Evolutionary conservation across 2,329 filamentous ascomycete species (phyloP).

Genomic region (Ascocoryne sarcoides): DNA sequence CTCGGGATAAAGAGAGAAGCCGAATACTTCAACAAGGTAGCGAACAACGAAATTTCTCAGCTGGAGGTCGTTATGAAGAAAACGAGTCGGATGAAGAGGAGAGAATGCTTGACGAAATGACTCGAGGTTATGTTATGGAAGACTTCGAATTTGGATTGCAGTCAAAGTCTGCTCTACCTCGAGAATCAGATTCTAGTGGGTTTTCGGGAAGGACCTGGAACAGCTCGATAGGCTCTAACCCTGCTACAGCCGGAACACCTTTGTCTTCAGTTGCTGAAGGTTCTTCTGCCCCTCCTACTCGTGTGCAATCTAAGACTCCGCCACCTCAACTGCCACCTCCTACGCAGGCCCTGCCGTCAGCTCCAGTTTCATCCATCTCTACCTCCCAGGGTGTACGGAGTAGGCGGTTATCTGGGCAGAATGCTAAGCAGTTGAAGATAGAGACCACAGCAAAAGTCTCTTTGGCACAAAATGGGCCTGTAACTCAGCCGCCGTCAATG

Average conservation of each 20-base stretch:
- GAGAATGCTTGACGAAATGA: conserved; percentile 78
- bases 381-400: conserved; percentile 52
- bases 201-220: conserved; percentile 74
- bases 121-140: conserved; percentile 70
- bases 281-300: conserved; percentile 21
- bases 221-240: conserved; percentile 66
- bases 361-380: conserved; percentile 38
- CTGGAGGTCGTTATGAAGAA: conserved; percentile 54
- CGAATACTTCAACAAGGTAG: conserved; percentile 23
- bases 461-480: conserved; percentile 9
- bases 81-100: conserved; percentile 64
- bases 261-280: conserved; percentile 65
- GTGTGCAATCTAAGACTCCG: conserved; percentile 19
- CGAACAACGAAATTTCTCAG: conserved; percentile 22
- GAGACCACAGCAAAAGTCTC: conserved; percentile 48
- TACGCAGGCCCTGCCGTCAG: conserved; percentile 30
- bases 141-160: conserved; percentile 69
- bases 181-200: conserved; percentile 75
- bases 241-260: conserved; percentile 57
- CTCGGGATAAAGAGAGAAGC: conserved; percentile 50
- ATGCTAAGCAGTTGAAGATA: conserved; percentile 77
- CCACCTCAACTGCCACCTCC: conserved; percentile 20
- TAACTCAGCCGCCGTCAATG: conserved; percentile 21
- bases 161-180: conserved; percentile 58
- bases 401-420: conserved; percentile 72